Conservation (phyloP, 148 eudicot species). For the Nepenthes mirabilis region DNA sequence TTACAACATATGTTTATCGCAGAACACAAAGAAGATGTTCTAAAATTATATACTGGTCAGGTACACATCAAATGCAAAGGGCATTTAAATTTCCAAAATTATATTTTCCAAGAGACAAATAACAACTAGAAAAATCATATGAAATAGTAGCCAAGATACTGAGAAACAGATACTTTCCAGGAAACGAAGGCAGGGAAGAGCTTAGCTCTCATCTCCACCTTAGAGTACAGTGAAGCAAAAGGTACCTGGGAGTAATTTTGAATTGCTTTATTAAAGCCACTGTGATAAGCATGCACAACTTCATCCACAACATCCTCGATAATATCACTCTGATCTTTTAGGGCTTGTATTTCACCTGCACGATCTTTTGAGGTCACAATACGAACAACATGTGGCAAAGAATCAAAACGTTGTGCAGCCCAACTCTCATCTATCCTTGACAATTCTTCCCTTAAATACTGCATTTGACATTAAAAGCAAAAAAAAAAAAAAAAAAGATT, state of each 20-base stretch:
- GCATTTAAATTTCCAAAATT: too few relatives aligned
- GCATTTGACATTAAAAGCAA: constrained; percentile 4
- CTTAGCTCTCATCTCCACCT: too few relatives aligned
- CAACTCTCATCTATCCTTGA: constrained; percentile 72
- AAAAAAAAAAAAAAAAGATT: neutral
- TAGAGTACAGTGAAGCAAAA: neutral
- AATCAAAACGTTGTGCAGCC: constrained; percentile 90
- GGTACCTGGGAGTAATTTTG: constrained; percentile 98
- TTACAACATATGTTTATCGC: too few relatives aligned
- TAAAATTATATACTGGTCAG: too few relatives aligned
- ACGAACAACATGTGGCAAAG: constrained; percentile 91
- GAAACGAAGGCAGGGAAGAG: too few relatives aligned
- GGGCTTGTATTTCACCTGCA: constrained; percentile 47
- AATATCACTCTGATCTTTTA: constrained; percentile 87
- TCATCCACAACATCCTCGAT: constrained; percentile 96
- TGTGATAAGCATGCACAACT: constrained; percentile 94
- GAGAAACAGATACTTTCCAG: too few relatives aligned
- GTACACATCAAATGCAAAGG: too few relatives aligned
- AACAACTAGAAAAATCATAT: too few relatives aligned
- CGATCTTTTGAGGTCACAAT: constrained; percentile 94
- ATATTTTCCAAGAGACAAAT: too few relatives aligned
- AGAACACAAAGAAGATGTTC: too few relatives aligned
- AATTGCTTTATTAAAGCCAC: constrained; percentile 97
- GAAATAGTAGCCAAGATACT: too few relatives aligned
- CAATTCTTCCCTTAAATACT: constrained; percentile 82